Conservation (phyloP, 2,329 filamentous ascomycete species). For the Tolypocladium tropicale region DNA sequence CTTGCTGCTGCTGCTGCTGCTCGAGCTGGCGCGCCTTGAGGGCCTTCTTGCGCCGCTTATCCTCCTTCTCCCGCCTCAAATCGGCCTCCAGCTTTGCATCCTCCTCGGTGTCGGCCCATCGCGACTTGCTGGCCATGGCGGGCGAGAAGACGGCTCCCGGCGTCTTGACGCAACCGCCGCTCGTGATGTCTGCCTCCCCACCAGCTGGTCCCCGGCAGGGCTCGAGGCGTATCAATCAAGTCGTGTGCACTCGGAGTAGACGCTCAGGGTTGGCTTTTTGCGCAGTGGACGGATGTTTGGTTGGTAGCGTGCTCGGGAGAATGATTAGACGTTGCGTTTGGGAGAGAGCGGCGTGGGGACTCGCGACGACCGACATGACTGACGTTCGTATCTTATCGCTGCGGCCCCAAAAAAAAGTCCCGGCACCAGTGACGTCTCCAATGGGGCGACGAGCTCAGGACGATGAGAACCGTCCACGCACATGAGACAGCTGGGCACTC, state of each 20-base stretch:
- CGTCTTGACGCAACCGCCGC: too few relatives aligned
- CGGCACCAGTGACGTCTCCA: neutral
- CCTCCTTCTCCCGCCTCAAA: constrained; percentile 73
- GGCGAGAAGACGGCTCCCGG: neutral
- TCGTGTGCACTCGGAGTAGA: neutral
- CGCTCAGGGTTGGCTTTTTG: neutral
- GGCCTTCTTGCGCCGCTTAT: constrained; percentile 60
- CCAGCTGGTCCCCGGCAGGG: too few relatives aligned
- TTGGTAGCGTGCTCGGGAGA: neutral
- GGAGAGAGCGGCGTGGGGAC: neutral
- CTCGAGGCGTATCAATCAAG: neutral
- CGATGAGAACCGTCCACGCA: too few relatives aligned
- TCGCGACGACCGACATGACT: too few relatives aligned
- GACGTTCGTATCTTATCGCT: neutral
- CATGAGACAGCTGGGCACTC: neutral
- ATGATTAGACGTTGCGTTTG: neutral
- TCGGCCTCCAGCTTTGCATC: constrained; percentile 65
- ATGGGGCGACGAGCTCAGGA: too few relatives aligned
- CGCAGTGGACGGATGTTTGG: neutral
- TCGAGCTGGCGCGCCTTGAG: neutral
- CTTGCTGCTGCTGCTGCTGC: neutral
- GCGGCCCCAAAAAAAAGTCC: neutral
- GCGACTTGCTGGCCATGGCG: constrained; percentile 57
- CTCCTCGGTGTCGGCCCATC: constrained; percentile 81
- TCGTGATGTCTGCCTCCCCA: too few relatives aligned